These are phyloP conservation scores for Pholiota microspora DNA, from an alignment of 768 basidiomycete genomes.

Conservation along the genomic window DNA sequence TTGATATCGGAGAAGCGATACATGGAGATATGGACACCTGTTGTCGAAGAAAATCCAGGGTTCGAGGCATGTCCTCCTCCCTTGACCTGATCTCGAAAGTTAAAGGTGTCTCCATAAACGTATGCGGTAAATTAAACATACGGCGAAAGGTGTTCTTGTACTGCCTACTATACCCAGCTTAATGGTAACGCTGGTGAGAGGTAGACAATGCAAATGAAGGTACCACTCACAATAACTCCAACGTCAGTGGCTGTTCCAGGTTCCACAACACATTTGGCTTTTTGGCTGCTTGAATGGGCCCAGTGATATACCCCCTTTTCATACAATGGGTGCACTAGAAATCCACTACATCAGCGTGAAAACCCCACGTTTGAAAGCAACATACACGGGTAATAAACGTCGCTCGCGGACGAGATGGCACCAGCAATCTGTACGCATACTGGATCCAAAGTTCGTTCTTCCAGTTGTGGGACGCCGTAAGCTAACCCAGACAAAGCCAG, in stretches of 20 bases:
- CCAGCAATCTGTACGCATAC: slow-evolving; percentile 36
- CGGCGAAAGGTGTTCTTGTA: slow-evolving; percentile 52
- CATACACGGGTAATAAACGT: slow-evolving; percentile 43
- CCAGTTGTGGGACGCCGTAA: not conserved
- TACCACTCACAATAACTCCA: slow-evolving; percentile 40
- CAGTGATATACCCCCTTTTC: slow-evolving; percentile 46
- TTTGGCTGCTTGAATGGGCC: slow-evolving; percentile 46
- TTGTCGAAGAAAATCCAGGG: slow-evolving; percentile 57
- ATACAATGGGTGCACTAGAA: slow-evolving; percentile 30
- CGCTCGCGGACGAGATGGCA: slow-evolving; percentile 40
- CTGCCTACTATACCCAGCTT: slow-evolving; percentile 48
- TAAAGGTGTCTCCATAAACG: not conserved
- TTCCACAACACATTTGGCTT: slow-evolving; percentile 53
- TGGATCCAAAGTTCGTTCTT: slow-evolving; percentile 10
- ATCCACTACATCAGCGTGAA: not conserved
- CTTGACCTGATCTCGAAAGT: slow-evolving; percentile 46
- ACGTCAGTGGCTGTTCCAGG: slow-evolving; percentile 55
- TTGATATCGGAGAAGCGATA: slow-evolving; percentile 41
- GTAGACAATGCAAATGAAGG: not conserved
- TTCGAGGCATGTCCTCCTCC: slow-evolving; percentile 61
- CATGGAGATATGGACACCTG: slow-evolving; percentile 60
- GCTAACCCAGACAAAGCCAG: not conserved
- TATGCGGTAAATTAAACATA: slow-evolving; percentile 19
- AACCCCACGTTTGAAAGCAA: not conserved
- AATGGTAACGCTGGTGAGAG: not conserved